phyloP scores from a whole-genome alignment of 768 basidiomycete genomes.

The Leccinum aurantiacum region DNA sequence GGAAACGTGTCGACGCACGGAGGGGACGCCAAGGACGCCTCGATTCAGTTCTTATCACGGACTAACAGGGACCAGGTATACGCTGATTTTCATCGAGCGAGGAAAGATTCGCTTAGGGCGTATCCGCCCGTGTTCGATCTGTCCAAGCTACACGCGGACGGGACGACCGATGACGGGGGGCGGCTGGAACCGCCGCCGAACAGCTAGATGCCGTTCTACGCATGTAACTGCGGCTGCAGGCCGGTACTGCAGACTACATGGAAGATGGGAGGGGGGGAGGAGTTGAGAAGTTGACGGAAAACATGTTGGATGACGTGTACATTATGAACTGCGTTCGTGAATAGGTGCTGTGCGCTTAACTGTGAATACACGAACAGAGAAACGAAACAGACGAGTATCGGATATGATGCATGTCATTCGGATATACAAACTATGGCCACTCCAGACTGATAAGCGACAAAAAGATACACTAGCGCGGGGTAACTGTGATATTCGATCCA shows the following conservation, averaged over 20 bases:
- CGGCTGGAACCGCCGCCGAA: conserved; percentile 14
- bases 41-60: conserved; percentile 42
- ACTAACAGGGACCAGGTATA: conserved; percentile 37
- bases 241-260: not conserved
- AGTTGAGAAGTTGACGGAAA: not conserved
- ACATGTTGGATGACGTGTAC: not conserved
- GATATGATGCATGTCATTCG: conserved; percentile 2
- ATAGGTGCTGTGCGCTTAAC: not conserved
- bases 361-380: not conserved
- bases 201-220: not conserved
- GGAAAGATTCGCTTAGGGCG: conserved; percentile 16
- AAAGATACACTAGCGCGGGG: conserved; percentile 20
- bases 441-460: conserved; percentile 1
- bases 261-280: not conserved
- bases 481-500: conserved; percentile 12
- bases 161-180: conserved; percentile 22
- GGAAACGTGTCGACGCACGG: conserved; percentile 31
- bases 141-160: conserved; percentile 18
- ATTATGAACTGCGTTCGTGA: not conserved
- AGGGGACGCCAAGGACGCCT: conserved; percentile 28
- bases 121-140: conserved; percentile 28
- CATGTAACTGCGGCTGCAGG: not conserved
- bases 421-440: not conserved
- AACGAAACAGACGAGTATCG: not conserved
- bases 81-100: conserved; percentile 21